Evolutionary conservation across 192 early-diverging fungal species (phyloP).

Genomic region (Allomyces javanicus): DNA sequence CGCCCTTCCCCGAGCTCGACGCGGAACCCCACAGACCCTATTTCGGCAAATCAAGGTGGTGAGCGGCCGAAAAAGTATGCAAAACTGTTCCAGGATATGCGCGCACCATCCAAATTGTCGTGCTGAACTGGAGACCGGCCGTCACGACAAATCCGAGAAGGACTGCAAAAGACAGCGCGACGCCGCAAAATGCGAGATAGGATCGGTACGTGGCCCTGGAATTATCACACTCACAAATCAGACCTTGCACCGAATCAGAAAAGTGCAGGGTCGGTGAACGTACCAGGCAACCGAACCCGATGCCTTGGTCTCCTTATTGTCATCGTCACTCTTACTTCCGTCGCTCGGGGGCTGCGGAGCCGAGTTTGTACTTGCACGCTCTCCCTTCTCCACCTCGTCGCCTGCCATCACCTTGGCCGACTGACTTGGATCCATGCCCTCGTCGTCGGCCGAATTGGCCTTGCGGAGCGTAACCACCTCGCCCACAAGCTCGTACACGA

Average conservation of each 20-base stretch:
- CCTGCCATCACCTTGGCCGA: too few relatives aligned
- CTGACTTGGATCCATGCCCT: constrained; percentile 3
- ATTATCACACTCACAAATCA: too few relatives aligned
- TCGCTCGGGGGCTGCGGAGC: too few relatives aligned
- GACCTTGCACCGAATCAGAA: background rate
- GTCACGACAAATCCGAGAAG: background rate
- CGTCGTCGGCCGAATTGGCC: constrained; percentile 14
- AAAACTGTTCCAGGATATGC: background rate
- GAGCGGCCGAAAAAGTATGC: constrained; percentile 22
- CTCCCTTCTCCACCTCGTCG: too few relatives aligned
- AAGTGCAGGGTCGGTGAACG: background rate
- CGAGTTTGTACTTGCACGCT: too few relatives aligned
- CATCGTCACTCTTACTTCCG: background rate
- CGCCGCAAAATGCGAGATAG: background rate
- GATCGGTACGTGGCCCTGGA: too few relatives aligned
- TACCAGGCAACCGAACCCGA: background rate
- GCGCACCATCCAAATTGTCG: background rate
- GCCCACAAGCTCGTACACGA: constrained; percentile 37
- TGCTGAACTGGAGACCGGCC: background rate
- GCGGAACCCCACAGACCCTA: constrained; percentile 1
- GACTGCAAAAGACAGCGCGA: background rate
- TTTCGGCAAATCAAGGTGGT: too few relatives aligned
- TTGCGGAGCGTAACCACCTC: constrained; percentile 43
- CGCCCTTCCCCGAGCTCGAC: constrained; percentile 10
- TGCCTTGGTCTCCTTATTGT: constrained; percentile 1